Percentiles rank a stretch among this genome's conserved stretches.
Conservation (phyloP, 2,329 filamentous ascomycete genomes). For the Scedosporium dehoogii region DNA sequence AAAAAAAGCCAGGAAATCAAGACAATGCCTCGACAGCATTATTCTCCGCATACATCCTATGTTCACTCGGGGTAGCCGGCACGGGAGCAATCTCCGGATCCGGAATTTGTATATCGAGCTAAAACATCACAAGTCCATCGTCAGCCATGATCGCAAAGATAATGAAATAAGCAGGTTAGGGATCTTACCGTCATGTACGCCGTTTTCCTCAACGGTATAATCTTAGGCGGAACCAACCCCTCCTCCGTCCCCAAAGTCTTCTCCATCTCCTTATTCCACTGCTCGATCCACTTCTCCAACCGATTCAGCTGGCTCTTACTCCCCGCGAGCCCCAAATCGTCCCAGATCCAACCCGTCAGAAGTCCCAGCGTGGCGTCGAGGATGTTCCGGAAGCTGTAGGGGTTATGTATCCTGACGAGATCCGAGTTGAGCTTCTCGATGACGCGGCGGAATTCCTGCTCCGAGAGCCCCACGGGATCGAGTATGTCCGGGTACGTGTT, state of each 20-base stretch:
- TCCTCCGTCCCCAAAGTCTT: constrained; percentile 42
- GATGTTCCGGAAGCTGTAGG: constrained; percentile 66
- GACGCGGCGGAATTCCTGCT: constrained; percentile 76
- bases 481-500: constrained; percentile 95
- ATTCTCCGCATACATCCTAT: not conserved
- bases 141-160: not conserved
- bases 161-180: not conserved
- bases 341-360: constrained; percentile 88
- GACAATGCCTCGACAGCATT: not conserved
- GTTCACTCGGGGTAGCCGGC: constrained; percentile 31
- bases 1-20: too few relatives aligned
- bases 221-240: constrained; percentile 48
- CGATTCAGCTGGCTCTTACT: constrained; percentile 61
- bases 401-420: constrained; percentile 68
- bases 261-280: constrained; percentile 71
- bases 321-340: constrained; percentile 70
- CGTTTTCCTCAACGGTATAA: constrained; percentile 70
- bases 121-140: not conserved
- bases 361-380: constrained; percentile 71
- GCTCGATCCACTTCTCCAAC: constrained; percentile 73
- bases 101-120: constrained; percentile 74
- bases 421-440: constrained; percentile 75
- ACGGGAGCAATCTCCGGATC: constrained; percentile 60
- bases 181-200: constrained; percentile 72
- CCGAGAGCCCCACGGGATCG: constrained; percentile 69